These are phyloP conservation scores for Boeremia exigua DNA, from an alignment of 2,329 filamentous ascomycete species.

Conservation along the genomic window DNA sequence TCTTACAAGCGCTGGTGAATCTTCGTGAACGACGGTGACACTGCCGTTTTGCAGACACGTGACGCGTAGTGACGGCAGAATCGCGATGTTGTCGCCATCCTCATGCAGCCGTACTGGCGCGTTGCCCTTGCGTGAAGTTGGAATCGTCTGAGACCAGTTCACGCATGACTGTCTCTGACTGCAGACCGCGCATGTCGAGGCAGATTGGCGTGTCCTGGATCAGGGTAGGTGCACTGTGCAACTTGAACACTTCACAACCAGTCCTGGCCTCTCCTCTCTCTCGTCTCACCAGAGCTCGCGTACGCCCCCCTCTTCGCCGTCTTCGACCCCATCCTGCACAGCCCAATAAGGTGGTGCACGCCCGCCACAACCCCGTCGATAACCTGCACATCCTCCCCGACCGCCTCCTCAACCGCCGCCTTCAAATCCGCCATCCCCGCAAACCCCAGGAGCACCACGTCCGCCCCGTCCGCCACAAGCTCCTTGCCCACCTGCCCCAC, in stretches of 20 bases:
- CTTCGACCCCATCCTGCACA: conserved; percentile 54
- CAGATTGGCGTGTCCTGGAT: too few relatives aligned
- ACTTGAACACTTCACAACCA: conserved; percentile 27
- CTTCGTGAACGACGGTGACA: neutral
- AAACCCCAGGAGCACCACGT: conserved; percentile 55
- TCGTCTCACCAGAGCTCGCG: conserved; percentile 42
- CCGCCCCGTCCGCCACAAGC: conserved; percentile 52
- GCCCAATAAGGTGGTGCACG: conserved; percentile 53
- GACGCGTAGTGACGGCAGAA: too few relatives aligned
- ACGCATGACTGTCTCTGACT: too few relatives aligned
- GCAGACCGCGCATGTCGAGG: too few relatives aligned
- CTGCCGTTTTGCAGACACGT: neutral
- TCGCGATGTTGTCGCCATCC: too few relatives aligned
- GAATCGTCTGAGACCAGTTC: too few relatives aligned
- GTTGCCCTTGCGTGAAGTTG: too few relatives aligned
- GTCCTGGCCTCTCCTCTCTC: conserved; percentile 45
- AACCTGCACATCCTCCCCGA: conserved; percentile 55
- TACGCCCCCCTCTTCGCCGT: conserved; percentile 56
- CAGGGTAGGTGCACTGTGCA: neutral
- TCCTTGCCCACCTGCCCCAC: conserved; percentile 49
- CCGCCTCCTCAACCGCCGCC: conserved; percentile 54
- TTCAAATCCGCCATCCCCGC: conserved; percentile 59
- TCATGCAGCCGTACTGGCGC: too few relatives aligned
- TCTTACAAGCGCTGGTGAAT: neutral
- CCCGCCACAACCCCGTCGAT: conserved; percentile 60